A percentile compares a stretch with the other conserved stretches of the same genome.
phyloP scores from a whole-genome alignment of 2,329 filamentous ascomycete species.

The Xylaria sp. region DNA sequence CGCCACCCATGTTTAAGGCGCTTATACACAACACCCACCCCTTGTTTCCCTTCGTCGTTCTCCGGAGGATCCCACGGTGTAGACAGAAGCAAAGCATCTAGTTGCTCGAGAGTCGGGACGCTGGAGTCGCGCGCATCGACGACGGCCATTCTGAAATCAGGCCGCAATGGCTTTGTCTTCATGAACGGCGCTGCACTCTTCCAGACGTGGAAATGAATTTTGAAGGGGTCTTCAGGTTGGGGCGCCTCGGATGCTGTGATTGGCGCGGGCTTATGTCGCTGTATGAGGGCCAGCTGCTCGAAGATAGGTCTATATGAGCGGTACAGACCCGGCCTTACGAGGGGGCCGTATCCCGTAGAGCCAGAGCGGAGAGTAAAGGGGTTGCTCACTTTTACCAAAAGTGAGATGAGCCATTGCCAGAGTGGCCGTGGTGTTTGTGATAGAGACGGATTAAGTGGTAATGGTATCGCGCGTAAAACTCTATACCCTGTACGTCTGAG shows the following conservation, averaged over 20 bases:
- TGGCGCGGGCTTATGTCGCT: slow-evolving; percentile 70
- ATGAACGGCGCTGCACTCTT: slow-evolving; percentile 76
- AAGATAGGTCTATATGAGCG: slow-evolving; percentile 79
- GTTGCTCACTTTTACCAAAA: slow-evolving; percentile 49
- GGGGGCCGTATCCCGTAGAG: slow-evolving; percentile 61
- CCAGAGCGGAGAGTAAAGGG: slow-evolving; percentile 40
- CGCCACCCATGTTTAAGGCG: slow-evolving; percentile 85
- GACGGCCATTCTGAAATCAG: slow-evolving; percentile 88
- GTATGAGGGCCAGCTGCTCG: slow-evolving; percentile 77
- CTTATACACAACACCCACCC: slow-evolving; percentile 69
- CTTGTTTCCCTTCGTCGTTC: slow-evolving; percentile 58
- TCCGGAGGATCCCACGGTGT: slow-evolving; percentile 75
- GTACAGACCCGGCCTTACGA: slow-evolving; percentile 72
- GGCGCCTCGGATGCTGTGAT: slow-evolving; percentile 41
- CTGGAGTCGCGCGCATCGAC: slow-evolving; percentile 77
- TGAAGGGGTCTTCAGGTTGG: slow-evolving; percentile 66
- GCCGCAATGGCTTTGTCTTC: slow-evolving; percentile 80
- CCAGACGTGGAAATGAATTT: slow-evolving; percentile 84
- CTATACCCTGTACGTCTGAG: slow-evolving; percentile 86
- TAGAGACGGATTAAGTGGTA: slow-evolving; percentile 37
- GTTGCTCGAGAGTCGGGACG: slow-evolving; percentile 78
- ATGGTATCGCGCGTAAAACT: slow-evolving; percentile 73
- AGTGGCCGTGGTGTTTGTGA: slow-evolving; percentile 49
- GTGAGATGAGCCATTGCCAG: slow-evolving; percentile 66
- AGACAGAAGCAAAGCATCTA: slow-evolving; percentile 76